These are phyloP conservation scores for Murraya koenigii DNA, from an alignment of 345 rosid species.

Conservation along the genomic window DNA sequence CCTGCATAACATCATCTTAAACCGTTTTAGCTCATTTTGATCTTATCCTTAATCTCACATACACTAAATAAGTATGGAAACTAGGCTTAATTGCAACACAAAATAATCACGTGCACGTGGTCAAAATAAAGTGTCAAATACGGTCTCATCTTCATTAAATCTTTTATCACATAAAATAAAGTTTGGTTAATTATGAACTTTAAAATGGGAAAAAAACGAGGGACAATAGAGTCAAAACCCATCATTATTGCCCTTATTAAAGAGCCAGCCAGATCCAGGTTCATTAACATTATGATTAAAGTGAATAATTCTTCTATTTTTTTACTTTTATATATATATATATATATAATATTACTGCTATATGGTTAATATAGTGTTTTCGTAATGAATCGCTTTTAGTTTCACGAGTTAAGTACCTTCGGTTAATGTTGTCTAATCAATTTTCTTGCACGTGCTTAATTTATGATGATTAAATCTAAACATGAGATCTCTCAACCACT, in stretches of 20 bases:
- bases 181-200: background rate
- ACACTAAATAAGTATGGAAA: background rate
- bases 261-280: background rate
- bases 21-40: background rate
- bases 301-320: background rate
- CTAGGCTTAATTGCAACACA: background rate
- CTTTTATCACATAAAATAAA: too few relatives aligned
- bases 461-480: too few relatives aligned
- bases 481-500: background rate
- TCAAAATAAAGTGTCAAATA: background rate
- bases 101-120: background rate
- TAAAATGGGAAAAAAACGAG: too few relatives aligned
- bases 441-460: background rate
- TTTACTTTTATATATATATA: too few relatives aligned
- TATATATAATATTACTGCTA: too few relatives aligned
- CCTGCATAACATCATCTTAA: background rate
- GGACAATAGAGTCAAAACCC: background rate
- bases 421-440: background rate
- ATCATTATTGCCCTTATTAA: background rate
- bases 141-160: background rate
- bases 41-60: background rate
- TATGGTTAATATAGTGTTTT: background rate
- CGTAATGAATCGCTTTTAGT: background rate
- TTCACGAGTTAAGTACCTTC: background rate
- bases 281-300: background rate